Evolutionary conservation across 2,329 filamentous ascomycete genomes (phyloP).

Genomic region (Cladorrhinum sp.): DNA sequence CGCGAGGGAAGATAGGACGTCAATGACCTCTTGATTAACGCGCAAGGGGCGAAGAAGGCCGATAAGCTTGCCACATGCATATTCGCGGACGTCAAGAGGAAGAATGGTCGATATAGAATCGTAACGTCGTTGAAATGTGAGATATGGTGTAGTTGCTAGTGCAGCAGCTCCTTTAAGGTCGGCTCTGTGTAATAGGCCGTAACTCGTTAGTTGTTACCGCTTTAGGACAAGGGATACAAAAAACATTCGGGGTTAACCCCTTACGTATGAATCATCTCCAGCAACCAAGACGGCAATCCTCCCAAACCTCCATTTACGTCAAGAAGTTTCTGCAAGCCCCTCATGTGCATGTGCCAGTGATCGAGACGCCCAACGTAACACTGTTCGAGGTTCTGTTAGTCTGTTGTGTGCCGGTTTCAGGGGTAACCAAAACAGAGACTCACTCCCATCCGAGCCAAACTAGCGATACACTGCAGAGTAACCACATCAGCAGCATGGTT

Average conservation of each 20-base stretch:
- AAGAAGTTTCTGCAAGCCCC: constrained; percentile 33
- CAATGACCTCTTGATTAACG: constrained; percentile 26
- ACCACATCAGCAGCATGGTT: constrained; percentile 25
- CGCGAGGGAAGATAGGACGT: constrained; percentile 29
- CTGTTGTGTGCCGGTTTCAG: background rate
- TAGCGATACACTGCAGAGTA: constrained; percentile 34
- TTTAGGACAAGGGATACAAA: background rate
- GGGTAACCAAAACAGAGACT: constrained; percentile 5
- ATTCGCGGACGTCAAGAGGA: constrained; percentile 16
- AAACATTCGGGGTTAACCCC: background rate
- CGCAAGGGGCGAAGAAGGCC: constrained; percentile 27
- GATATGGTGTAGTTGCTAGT: constrained; percentile 33
- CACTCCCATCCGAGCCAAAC: constrained; percentile 32
- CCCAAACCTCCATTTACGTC: constrained; percentile 31
- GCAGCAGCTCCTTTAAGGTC: constrained; percentile 37
- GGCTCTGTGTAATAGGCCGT: constrained; percentile 28
- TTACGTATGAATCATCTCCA: constrained; percentile 33
- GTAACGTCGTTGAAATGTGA: constrained; percentile 31
- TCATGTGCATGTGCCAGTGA: constrained; percentile 40
- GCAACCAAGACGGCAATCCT: constrained; percentile 18
- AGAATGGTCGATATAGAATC: constrained; percentile 28
- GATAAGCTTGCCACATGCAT: constrained; percentile 18
- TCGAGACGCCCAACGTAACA: constrained; percentile 36
- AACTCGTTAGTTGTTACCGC: background rate
- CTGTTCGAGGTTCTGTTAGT: no score